Evolutionary conservation across 2,329 filamentous ascomycete genomes (phyloP).

Genomic region (Dactylellina sp.): DNA sequence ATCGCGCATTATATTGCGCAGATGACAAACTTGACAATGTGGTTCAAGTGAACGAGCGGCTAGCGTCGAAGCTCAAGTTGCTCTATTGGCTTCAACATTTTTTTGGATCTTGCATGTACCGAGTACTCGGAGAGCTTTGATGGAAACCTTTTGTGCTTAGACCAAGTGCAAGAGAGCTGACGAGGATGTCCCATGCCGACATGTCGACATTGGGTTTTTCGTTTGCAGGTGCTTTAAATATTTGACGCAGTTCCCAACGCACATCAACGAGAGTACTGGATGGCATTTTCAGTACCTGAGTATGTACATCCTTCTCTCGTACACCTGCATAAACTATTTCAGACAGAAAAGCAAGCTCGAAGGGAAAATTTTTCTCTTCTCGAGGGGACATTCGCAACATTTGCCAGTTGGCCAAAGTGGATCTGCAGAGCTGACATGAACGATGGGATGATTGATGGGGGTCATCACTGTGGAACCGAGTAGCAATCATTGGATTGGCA

Average conservation of each 20-base stretch:
- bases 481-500: slow-evolving; percentile 73
- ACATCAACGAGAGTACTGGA: slow-evolving; percentile 54
- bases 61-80: slow-evolving; percentile 2
- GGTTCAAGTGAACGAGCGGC: slow-evolving; percentile 17
- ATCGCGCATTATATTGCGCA: neutral
- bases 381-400: slow-evolving; percentile 26
- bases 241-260: slow-evolving; percentile 39
- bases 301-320: slow-evolving; percentile 26
- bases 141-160: slow-evolving; percentile 7
- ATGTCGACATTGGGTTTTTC: neutral
- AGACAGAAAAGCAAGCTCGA: slow-evolving; percentile 2
- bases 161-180: slow-evolving; percentile 23
- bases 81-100: slow-evolving; percentile 23
- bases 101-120: slow-evolving; percentile 17
- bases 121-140: slow-evolving; percentile 24
- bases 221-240: slow-evolving; percentile 39
- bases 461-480: slow-evolving; percentile 23
- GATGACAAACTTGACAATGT: slow-evolving; percentile 6
- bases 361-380: slow-evolving; percentile 29
- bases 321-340: slow-evolving; percentile 43
- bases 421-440: slow-evolving; percentile 55
- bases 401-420: slow-evolving; percentile 33
- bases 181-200: slow-evolving; percentile 35
- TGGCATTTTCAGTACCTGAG: slow-evolving; percentile 56
- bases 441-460: slow-evolving; percentile 34